Evolutionary conservation across 2,329 filamentous ascomycete genomes (phyloP), one percentile per base, ranked within the genome.

Genomic region (Massarina eburnea): DNA sequence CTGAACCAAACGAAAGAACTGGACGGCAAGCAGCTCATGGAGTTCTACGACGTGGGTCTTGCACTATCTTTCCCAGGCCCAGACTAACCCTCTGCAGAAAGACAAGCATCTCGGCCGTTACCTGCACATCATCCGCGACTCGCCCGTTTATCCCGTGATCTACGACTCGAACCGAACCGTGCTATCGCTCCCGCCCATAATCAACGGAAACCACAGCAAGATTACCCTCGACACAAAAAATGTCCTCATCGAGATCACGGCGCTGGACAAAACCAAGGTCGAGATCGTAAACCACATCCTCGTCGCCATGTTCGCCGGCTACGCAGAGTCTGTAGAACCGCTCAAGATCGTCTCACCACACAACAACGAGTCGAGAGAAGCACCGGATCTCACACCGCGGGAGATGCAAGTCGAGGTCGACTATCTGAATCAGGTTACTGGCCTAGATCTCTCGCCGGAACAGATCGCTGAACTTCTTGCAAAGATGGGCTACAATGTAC

Each of bases 151-250:
- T 71, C 94, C 94, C 18, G 91, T 95, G 64, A 95, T 99, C 66
- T 92, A 91, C 71, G 94, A 99, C 70, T 82, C 89, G 41, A 88
- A 96, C 67, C 81, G 84, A 34, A 83, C 82, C 35, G 91, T 99
- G 27, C 92, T 94, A 74, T 97, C 92, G 7, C 80, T 99, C 62
- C 94, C 94, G 1, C 94, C 94, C 15, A 97, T 99, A 62, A 99
- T 99, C 79, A 99, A 99, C 76, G 84, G 91, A 62, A 83, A 99
- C 65, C 91, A 94, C 74, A 96, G 91, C 63, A 99, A 99, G 75
- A 99, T 99, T 68, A 90, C 85, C 7, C 76, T 95, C 35, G 76
- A 95, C 68, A 97, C 91, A 47, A 92, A 82, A 66, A 96, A 99
- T 64, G 83, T 99, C 64, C 89, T 99, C 73, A 95, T 99, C 70